Base-by-base conservation (phyloP, 352 stramenopile species). In the Phytophthora pini region DNA sequence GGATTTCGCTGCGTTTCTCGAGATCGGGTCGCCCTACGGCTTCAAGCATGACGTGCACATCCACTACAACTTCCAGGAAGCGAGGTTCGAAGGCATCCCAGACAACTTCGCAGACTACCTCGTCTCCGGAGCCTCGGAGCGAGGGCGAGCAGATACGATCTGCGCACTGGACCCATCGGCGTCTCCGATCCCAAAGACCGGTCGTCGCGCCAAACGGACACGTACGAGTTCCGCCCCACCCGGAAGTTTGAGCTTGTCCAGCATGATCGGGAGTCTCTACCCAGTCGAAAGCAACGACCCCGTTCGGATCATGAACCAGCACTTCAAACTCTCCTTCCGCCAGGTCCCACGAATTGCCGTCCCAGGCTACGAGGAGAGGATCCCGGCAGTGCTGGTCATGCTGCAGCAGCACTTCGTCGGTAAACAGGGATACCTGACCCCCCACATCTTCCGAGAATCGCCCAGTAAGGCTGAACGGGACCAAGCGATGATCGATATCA, bases 391-490 rank as follows among this genome's bases (percentile, higher is more conserved):
- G 52, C 70, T 97, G 9, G 70, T 93, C 50, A 94, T 97, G 87
- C 76, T 97, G 32, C 77, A 90, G 32, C 80, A 95, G 20, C 76
- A 94, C 50, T 93, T 97, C 38, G 43, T 88, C 20, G 64, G 70
- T 7, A 88, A 94, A 53, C 49, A 84, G 26, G 90, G 90, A 31
- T 77, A 82, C 54, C 44, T 85, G 1, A 59, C 78, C 9, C 85
- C 90, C 22, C 85, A 96, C 41, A 95, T 97, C 48, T 97, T 97
- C 67, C 82, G 90, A 9, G 83, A 97, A 48, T 95, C 89, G 20
- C 89, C 90, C 9, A 93, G 80, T 67, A 95, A 95, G 55, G 74
- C 75, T n/a, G 88, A 96, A 17, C 90, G 90, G 20, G 83, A 95
- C 48, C 74, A 80, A 55, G 87, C 88, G 17, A 94, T 96, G 81